These are phyloP conservation scores for Irpex lacteus DNA, from an alignment of 1,284 basidiomycete species.

Conservation along the genomic window DNA sequence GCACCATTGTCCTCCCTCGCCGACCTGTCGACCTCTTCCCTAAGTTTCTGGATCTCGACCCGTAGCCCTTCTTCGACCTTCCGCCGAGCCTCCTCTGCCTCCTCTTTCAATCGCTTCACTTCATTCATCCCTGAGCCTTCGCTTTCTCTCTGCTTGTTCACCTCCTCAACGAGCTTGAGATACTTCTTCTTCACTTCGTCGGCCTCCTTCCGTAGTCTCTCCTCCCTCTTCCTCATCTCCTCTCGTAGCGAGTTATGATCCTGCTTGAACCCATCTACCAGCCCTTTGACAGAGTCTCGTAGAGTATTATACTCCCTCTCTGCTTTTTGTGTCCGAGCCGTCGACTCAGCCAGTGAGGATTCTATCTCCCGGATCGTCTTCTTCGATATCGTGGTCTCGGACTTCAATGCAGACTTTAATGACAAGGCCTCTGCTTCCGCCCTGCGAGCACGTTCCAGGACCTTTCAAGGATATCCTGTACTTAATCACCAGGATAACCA, in stretches of 20 bases:
- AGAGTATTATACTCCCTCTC: constrained; percentile 78
- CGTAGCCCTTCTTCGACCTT: constrained; percentile 48
- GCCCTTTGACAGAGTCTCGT: constrained; percentile 67
- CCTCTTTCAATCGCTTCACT: constrained; percentile 38
- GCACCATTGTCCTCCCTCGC: constrained; percentile 54
- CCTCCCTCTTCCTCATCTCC: constrained; percentile 71
- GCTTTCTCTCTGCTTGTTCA: constrained; percentile 45
- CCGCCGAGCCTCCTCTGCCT: constrained; percentile 46
- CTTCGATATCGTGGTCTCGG: constrained; percentile 67
- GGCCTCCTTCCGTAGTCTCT: constrained; percentile 59
- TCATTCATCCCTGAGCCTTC: constrained; percentile 39
- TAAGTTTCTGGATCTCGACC: constrained; percentile 48
- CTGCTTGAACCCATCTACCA: constrained; percentile 66
- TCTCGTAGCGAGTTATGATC: constrained; percentile 64
- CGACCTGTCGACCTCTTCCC: constrained; percentile 51
- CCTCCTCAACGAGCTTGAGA: constrained; percentile 53
- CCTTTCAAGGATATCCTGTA: constrained; percentile 35
- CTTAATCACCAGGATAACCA: neutral
- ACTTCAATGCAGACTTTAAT: constrained; percentile 68
- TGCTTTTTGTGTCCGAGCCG: constrained; percentile 71
- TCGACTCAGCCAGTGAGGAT: constrained; percentile 62
- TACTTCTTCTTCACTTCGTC: constrained; percentile 68
- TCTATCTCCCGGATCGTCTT: constrained; percentile 79
- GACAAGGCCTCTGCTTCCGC: constrained; percentile 70
- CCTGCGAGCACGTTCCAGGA: constrained; percentile 77